Percentiles rank a stretch among this genome's conserved stretches.
These are phyloP conservation scores for Telopea speciosissima DNA, from an alignment of 177 flowering plant genomes.

Conservation along the genomic window DNA sequence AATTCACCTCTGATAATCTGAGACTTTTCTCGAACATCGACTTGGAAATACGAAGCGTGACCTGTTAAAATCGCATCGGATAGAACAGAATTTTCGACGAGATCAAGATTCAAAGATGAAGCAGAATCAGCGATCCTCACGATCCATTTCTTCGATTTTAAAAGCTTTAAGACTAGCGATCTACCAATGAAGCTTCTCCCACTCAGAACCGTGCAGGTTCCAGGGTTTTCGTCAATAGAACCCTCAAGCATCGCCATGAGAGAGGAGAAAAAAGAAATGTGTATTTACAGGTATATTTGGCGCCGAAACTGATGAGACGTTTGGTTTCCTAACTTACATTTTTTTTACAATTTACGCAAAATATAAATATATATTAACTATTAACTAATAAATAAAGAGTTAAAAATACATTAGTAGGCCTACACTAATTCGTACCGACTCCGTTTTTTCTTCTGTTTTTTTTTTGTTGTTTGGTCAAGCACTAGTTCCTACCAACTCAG, in stretches of 20 bases:
- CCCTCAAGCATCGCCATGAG: conserved; percentile 21
- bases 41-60: conserved; percentile 51
- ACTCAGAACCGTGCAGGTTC: conserved; percentile 70
- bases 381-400: too few species aligned
- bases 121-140: conserved; percentile 80
- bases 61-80: conserved; percentile 47
- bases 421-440: too few species aligned
- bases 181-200: conserved; percentile 65
- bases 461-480: too few species aligned
- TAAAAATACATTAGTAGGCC: too few species aligned
- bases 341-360: too few species aligned
- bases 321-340: background rate
- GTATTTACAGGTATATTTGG: background rate
- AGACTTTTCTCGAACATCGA: conserved; percentile 54
- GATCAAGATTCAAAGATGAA: conserved; percentile 32
- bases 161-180: conserved; percentile 50
- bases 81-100: conserved; percentile 38
- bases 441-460: too few species aligned
- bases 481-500: too few species aligned
- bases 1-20: conserved; percentile 42
- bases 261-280: background rate
- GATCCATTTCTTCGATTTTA: conserved; percentile 56
- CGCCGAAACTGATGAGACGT: background rate
- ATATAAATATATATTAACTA: too few species aligned
- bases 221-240: conserved; percentile 14